Base-by-base conservation (phyloP, 2,329 filamentous ascomycete genomes). In the Spiromastix sp. region DNA sequence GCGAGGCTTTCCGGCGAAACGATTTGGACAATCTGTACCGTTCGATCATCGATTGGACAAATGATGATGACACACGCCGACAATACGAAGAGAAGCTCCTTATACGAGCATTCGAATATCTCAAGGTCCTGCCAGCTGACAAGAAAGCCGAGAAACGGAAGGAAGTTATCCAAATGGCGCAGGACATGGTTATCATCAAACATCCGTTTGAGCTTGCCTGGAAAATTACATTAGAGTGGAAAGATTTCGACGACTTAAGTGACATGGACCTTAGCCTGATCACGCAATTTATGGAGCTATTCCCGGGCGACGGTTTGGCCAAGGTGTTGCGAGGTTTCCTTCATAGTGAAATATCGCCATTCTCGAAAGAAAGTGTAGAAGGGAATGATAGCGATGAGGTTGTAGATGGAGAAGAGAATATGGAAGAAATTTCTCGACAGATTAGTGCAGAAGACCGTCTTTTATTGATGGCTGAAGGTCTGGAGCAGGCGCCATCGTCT, bases 161-260 rank as follows among this genome's bases (percentile, higher is more conserved):
- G 22, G 78, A 81, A 43, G 80, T 94, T 0, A 61, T 81, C 49
- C 79, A 81, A 40, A 66, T 91, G 34, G 86, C 89, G 1, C 77
- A 79, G 43, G 91, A 89, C 42, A 94, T 98, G 83, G 89, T 98
- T 41, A 83, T 94, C 40, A 91, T 98, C 55, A 87, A 89, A 48
- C 86, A 96, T 48, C 84, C 85, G 0, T 94, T 81, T 60, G 76
- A 80, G 43, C 69, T 93, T 11, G 91, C 91, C 0, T 98, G 93
- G 93, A 81, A 85, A 48, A 80, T 95, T 41, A 73, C 82, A 19
- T 68, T 98, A 39, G 85, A 96, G 52, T 96, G 89, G 83, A 74
- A 82, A 46, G 87, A 95, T 56, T 66, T 77, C 27, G 77, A 83
- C 47, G 74, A 74, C 30, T 71, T 91, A 31, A 66, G 71, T n/a